A percentile compares a stretch with the other conserved stretches of the same genome.
phyloP scores from a whole-genome alignment of 2,329 filamentous ascomycete genomes.

The Alternaria burnsii region DNA sequence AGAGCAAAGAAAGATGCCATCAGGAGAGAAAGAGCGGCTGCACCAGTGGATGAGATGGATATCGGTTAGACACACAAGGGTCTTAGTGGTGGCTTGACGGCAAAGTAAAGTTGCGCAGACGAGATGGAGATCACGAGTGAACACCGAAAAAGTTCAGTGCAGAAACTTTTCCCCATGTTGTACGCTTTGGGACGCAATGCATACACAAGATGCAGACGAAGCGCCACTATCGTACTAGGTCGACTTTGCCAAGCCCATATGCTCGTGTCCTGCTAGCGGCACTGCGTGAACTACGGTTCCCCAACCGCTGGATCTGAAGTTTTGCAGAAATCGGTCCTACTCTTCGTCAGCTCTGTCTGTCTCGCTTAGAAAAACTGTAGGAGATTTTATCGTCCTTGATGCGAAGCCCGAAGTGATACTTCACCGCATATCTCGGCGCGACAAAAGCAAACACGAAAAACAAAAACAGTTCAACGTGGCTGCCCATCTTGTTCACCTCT shows the following conservation, averaged over 20 bases:
- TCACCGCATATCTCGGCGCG: background rate
- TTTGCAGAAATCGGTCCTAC: background rate
- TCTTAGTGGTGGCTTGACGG: background rate
- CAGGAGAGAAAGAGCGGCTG: slow-evolving; percentile 5
- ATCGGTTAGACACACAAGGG: slow-evolving; percentile 12
- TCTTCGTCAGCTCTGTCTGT: background rate
- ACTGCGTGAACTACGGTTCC: background rate
- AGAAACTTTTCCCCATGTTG: background rate
- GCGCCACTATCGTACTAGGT: background rate
- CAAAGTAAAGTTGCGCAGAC: background rate
- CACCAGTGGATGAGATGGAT: slow-evolving; percentile 16
- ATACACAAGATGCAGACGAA: background rate
- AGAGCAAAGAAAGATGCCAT: slow-evolving; percentile 12
- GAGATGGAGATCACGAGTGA: background rate
- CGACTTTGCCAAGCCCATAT: background rate
- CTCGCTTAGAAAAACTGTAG: background rate
- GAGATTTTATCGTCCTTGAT: background rate
- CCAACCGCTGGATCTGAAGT: background rate
- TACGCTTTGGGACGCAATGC: background rate
- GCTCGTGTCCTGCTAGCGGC: background rate
- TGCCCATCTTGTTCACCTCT: background rate
- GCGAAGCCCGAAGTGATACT: background rate
- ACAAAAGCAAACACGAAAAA: background rate
- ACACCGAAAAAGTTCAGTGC: background rate
- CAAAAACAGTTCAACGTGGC: background rate